Conservation (phyloP, 345 rosid species). For the Corymbia maculata region DNA sequence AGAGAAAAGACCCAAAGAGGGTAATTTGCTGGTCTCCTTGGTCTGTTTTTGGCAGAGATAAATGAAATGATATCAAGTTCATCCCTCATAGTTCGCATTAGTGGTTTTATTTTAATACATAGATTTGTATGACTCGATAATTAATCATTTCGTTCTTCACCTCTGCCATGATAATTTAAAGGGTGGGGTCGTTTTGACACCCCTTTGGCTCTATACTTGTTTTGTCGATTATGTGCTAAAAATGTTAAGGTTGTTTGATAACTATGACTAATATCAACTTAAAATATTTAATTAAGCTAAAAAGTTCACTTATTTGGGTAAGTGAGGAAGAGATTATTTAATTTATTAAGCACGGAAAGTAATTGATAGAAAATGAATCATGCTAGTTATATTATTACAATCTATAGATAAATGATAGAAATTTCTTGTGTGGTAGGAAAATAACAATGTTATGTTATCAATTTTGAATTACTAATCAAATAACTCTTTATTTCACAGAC, state of each 20-base stretch:
- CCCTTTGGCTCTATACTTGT: background rate
- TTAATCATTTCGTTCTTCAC: background rate
- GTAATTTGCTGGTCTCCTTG: background rate
- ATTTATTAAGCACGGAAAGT: background rate
- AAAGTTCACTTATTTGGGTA: background rate
- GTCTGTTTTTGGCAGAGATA: background rate
- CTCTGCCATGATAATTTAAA: accelerated
- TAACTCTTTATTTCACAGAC: background rate
- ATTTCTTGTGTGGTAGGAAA: background rate
- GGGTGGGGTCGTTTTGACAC: background rate
- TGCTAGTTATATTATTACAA: background rate
- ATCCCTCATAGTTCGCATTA: background rate
- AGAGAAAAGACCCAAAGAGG: background rate
- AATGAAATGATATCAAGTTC: background rate
- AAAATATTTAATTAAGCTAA: background rate
- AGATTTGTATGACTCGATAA: background rate
- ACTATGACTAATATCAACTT: background rate
- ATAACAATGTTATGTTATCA: background rate
- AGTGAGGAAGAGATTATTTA: background rate
- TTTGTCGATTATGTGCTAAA: background rate
- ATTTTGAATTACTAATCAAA: background rate
- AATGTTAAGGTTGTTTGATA: background rate
- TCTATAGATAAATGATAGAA: background rate
- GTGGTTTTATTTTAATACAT: background rate
- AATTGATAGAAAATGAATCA: background rate